phyloP scores from a whole-genome alignment of 139 green algal genomes.

The Mesotaenium endlicherianum region DNA sequence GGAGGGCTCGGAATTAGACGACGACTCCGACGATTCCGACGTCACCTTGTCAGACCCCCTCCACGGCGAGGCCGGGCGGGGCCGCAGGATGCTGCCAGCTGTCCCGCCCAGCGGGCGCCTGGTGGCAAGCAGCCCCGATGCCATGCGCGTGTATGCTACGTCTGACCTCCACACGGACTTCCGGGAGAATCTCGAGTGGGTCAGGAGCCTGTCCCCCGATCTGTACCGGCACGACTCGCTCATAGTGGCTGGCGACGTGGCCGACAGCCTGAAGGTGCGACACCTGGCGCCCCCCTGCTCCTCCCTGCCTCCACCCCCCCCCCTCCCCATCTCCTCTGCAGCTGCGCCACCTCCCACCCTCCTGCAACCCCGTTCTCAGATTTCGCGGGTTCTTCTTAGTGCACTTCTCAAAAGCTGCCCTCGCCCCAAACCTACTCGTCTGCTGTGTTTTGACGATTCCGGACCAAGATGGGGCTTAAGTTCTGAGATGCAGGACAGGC shows the following conservation, averaged over 20 bases:
- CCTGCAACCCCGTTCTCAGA: background rate
- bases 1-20: too few species aligned
- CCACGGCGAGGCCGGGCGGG: background rate
- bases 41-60: too few species aligned
- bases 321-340: background rate
- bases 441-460: too few species aligned
- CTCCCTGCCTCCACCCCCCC: background rate
- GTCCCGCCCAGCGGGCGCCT: background rate
- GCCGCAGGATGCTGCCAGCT: background rate
- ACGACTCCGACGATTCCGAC: too few species aligned
- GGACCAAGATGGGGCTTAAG: too few species aligned
- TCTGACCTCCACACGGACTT: slow-evolving; percentile 49
- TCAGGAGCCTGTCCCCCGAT: slow-evolving; percentile 10
- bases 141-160: slow-evolving; percentile 29
- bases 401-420: background rate
- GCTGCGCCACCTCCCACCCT: background rate
- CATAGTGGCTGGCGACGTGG: slow-evolving; percentile 54
- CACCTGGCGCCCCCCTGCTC: background rate
- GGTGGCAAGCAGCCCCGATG: background rate
- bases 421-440: too few species aligned
- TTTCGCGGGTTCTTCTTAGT: background rate
- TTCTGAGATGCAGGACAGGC: too few species aligned
- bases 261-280: slow-evolving; percentile 33
- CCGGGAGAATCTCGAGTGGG: slow-evolving; percentile 44
- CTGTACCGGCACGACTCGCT: slow-evolving; percentile 28